Evolutionary conservation across 225 moss, liverwort and hornwort species (phyloP).

Genomic region (Antitrichia curtipendula): DNA sequence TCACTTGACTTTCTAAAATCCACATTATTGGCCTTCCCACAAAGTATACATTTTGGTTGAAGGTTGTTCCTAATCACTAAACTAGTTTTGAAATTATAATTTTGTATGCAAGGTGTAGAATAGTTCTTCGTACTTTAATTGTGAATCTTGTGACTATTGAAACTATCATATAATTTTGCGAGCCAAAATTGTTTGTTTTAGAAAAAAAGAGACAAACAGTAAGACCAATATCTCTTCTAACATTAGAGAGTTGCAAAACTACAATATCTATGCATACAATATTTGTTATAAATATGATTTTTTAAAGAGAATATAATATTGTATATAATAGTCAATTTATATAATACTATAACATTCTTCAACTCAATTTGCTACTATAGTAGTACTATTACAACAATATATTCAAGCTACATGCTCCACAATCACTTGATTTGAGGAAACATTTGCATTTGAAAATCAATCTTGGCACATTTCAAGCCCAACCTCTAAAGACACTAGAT

Average conservation of each 20-base stretch:
- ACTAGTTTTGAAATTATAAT: not conserved
- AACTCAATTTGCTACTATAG: not conserved
- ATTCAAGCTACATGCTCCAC: accelerated
- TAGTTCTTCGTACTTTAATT: not conserved
- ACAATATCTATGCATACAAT: not conserved
- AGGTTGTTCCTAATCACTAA: not conserved
- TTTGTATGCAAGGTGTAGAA: too few species aligned
- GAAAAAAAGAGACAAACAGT: not conserved
- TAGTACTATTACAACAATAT: accelerated
- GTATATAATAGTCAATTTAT: not conserved
- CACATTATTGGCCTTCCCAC: not conserved
- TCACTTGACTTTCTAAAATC: not conserved
- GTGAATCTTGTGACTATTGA: not conserved
- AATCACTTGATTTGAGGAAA: not conserved
- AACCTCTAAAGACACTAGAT: accelerated
- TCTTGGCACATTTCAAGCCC: not conserved
- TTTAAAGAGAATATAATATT: not conserved
- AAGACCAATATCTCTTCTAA: not conserved
- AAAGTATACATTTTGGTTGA: not conserved
- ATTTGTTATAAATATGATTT: not conserved
- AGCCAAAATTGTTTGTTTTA: not conserved
- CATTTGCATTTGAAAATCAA: not conserved
- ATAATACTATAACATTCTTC: not conserved
- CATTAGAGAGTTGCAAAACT: not conserved
- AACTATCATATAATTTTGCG: not conserved